phyloP scores from a whole-genome alignment of 1,139 yeast species.

The Meyerozyma elateridarum region DNA sequence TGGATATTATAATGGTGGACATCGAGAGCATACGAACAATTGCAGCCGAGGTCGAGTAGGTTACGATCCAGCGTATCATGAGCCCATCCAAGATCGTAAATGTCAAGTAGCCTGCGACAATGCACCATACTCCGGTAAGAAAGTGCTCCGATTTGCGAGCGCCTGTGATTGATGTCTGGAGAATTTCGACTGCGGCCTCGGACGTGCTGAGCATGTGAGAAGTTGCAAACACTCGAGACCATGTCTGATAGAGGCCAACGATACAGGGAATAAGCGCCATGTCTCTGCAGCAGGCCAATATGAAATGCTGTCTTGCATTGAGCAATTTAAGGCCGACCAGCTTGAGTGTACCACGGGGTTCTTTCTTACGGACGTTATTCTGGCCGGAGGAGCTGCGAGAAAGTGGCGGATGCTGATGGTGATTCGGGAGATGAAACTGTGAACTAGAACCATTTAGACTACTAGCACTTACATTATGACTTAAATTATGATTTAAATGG shows the following conservation, averaged over 20 bases:
- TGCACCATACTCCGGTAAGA: constrained; percentile 73
- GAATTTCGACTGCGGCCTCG: constrained; percentile 10
- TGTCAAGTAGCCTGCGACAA: constrained; percentile 80
- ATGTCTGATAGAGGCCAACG: constrained; percentile 51
- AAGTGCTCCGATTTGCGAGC: constrained; percentile 69
- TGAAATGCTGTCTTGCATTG: constrained; percentile 71
- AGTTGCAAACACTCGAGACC: constrained; percentile 39
- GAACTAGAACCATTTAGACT: too few relatives aligned
- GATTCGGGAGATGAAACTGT: constrained; percentile 6
- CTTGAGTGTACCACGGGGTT: constrained; percentile 33
- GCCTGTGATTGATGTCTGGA: constrained; percentile 33
- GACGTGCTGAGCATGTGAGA: constrained; percentile 26
- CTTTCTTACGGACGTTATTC: constrained; percentile 7
- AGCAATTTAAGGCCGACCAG: constrained; percentile 60
- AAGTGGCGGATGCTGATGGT: constrained; percentile 6
- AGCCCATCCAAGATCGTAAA: constrained; percentile 84
- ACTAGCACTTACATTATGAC: too few relatives aligned
- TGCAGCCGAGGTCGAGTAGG: constrained; percentile 83
- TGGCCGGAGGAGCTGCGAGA: constrained; percentile 1
- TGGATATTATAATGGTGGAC: constrained; percentile 66
- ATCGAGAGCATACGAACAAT: constrained; percentile 79
- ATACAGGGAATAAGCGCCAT: constrained; percentile 64
- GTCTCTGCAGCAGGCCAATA: constrained; percentile 69
- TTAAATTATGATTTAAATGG: too few relatives aligned
- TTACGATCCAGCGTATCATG: constrained; percentile 91